Base-by-base conservation (phyloP, 768 basidiomycete genomes). In the Suillus subluteus region DNA sequence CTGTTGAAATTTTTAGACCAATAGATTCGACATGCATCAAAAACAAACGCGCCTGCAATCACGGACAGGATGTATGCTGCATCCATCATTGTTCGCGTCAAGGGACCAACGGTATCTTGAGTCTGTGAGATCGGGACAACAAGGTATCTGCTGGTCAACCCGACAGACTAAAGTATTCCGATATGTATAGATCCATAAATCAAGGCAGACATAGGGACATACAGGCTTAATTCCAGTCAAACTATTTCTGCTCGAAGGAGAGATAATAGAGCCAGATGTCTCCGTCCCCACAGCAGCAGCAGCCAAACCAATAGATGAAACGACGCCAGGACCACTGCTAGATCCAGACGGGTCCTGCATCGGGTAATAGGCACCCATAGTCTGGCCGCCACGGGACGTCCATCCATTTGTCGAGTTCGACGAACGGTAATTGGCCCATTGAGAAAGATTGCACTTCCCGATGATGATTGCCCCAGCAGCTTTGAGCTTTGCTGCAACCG, bases 41-140 rank as follows among this genome's bases (percentile, higher is more conserved):
- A 30, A 41, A 61, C 18, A n/a, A 26, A 21, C 59, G 72, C 74
- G 6, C 85, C 85, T 4, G 85, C 84, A 40, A 87, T 86, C 46
- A 82, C 71, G 7, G 82, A 81, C 4, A 87, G 76, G 1, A 87
- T 81, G 43, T 82, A 80, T 0, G 86, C 86, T 0, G 84, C 85
- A 67, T 88, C 87, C 1, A 82, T 74, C 18, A 87, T 65, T 1
- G 84, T 82, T 4, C 86, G 79, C 0, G 82, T 77, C 69, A 87
- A 81, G 0, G 86, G 86, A 0, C 87, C 87, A 1, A 86, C 78
- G 1, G 86, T 83, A 71, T 87, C 87, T 70, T 86, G 85, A 67
- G 85, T 80, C 16, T 72, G 73, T 0, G 84, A 85, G 16, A 85
- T 84, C 5, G 86, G 86, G 12, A 87, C 75, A 7, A 86, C 85